These are phyloP conservation scores for Knufia fluminis DNA, from an alignment of 2,329 filamentous ascomycete genomes.

Conservation along the genomic window DNA sequence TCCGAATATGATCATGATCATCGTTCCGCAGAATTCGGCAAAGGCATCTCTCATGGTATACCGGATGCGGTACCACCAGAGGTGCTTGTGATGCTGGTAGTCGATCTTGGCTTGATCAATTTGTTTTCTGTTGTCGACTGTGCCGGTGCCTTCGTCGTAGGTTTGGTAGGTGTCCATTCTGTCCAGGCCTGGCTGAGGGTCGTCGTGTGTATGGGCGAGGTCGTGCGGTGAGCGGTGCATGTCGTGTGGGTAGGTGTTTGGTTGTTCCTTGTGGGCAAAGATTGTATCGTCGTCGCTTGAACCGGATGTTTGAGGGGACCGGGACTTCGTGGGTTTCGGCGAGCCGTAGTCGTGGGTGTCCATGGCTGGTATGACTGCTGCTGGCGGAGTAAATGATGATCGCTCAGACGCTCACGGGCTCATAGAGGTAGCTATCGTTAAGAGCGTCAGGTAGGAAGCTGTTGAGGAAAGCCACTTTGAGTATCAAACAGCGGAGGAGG, in stretches of 20 bases:
- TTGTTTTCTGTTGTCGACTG: constrained; percentile 22
- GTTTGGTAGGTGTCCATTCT: constrained; percentile 2
- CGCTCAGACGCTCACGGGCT: too few relatives aligned
- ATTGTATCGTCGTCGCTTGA: neutral
- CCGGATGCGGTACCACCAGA: constrained; percentile 45
- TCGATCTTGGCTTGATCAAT: constrained; percentile 21
- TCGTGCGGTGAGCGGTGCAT: neutral
- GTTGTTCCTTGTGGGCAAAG: neutral
- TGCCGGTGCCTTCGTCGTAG: constrained; percentile 21
- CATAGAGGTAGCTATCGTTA: too few relatives aligned
- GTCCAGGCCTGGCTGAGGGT: neutral
- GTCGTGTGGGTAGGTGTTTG: neutral
- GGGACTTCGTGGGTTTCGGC: neutral
- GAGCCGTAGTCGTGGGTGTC: constrained; percentile 1
- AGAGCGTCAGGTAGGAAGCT: too few relatives aligned
- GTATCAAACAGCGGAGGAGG: too few relatives aligned
- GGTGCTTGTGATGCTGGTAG: constrained; percentile 27
- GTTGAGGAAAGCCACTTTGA: too few relatives aligned
- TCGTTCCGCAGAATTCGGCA: constrained; percentile 53
- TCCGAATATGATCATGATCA: constrained; percentile 54
- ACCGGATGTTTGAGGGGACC: neutral
- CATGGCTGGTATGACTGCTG: neutral
- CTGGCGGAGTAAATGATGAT: too few relatives aligned
- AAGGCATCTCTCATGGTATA: constrained; percentile 44
- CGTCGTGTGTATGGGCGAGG: neutral